phyloP scores from a whole-genome alignment of 768 basidiomycete species.

The Crepidotus variabilis region DNA sequence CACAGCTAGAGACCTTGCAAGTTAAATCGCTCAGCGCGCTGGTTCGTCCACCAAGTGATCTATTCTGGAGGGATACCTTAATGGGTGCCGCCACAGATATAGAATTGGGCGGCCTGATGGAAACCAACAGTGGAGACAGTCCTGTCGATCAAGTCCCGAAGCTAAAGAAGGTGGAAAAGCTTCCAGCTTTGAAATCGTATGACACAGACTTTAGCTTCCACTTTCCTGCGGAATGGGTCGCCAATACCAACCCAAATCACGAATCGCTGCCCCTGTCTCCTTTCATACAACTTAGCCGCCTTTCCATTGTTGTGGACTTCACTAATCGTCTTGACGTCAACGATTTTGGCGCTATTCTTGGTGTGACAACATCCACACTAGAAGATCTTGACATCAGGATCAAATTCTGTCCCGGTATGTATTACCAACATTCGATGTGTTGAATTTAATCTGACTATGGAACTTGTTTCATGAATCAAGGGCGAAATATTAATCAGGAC shows the following conservation, averaged over 20 bases:
- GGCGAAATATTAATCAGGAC: not conserved
- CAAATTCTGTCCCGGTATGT: not conserved
- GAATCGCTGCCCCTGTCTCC: not conserved
- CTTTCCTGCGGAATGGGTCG: not conserved
- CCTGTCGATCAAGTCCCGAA: not conserved
- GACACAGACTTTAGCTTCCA: not conserved
- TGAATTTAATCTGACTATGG: no score
- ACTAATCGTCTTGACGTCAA: not conserved
- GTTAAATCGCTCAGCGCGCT: not conserved
- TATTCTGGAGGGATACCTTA: not conserved
- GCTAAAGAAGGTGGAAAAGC: not conserved
- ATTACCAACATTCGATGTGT: not conserved
- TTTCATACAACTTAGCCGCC: not conserved
- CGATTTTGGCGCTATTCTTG: not conserved
- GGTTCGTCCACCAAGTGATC: not conserved
- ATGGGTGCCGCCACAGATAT: not conserved
- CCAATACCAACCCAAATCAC: not conserved
- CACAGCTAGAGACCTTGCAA: not conserved
- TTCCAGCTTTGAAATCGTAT: not conserved
- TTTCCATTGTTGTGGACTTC: not conserved
- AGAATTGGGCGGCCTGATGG: not conserved
- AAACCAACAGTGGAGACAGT: not conserved
- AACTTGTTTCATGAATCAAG: no score
- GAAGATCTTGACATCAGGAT: not conserved
- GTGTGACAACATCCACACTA: not conserved